Base-by-base conservation (phyloP, 768 basidiomycete genomes). In the Hypholoma fasciculare region DNA sequence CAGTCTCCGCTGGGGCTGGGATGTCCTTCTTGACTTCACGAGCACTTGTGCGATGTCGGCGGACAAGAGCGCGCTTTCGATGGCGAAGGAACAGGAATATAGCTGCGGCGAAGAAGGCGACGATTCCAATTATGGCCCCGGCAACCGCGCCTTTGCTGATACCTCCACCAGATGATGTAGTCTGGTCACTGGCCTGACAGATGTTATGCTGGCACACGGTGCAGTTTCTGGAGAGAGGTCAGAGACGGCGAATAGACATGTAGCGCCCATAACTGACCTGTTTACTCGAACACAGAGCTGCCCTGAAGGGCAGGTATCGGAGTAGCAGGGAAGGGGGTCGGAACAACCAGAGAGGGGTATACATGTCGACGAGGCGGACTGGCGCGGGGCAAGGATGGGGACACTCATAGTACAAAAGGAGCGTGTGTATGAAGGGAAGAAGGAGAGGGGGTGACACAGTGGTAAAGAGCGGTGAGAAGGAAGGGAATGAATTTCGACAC, bases 1-100 rank as follows among this genome's bases (percentile, higher is more conserved):
- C 92, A 9, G 85, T 83, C 63, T 83, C 87, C 17, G 92, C 90
- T 19, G 88, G 74, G 1, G 89, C 91, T 38, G 90, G 90, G 17
- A 83, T 71, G 65, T 93, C 90, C 51, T 74, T 69, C 63, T 81
- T 81, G 55, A 74, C 65, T 57, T 84, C 82, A 34, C 63, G 68
- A 14, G 58, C 67, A 19, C 65, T 63, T 16, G 74, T 67, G 20
- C 67, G 54, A 16, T 72, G 69, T 44, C 70, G 75, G 60, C 76
- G 77, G 14, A 79, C 69, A 53, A 80, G 81, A 44, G 70, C 69
- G 59, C 77, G 83, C 57, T 85, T 83, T 54, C 89, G 85, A 69
- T 89, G 89, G 72, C 84, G 84, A 60, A 89, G 72, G 65, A 84
- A 88, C 9, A 80, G 70, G 43, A 72, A 70, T 38, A 86, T 62